Percentiles rank a stretch among this genome's conserved stretches.
Conservation (phyloP, 441 rosid species). For the Gossypium davidsonii region DNA sequence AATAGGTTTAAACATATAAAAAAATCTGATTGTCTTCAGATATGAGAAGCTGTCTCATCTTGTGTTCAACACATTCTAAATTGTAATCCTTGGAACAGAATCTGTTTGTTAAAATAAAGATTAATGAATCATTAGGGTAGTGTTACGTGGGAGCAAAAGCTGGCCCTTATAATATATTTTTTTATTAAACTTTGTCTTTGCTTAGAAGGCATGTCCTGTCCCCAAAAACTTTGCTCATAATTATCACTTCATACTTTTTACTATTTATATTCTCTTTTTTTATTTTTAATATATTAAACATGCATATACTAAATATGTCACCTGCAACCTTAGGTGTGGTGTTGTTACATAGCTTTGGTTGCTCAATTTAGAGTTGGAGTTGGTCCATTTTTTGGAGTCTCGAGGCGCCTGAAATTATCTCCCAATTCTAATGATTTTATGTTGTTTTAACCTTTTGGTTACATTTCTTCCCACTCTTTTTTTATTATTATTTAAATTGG, state of each 20-base stretch:
- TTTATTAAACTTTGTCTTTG: constrained; percentile 27
- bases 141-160: constrained; percentile 44
- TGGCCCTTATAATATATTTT: constrained; percentile 17
- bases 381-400: neutral
- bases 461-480: too few relatives aligned
- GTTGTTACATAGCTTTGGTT: neutral
- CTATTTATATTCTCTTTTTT: neutral
- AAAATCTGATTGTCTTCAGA: too few relatives aligned
- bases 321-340: neutral
- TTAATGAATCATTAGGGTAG: constrained; percentile 33
- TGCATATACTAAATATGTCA: neutral
- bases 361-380: neutral
- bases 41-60: neutral
- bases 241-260: neutral
- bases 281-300: neutral
- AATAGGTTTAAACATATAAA: too few relatives aligned
- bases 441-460: neutral
- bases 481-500: too few relatives aligned
- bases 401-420: neutral
- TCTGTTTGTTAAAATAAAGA: neutral
- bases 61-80: neutral
- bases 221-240: constrained; percentile 18
- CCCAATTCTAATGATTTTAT: neutral
- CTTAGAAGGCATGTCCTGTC: constrained; percentile 48
- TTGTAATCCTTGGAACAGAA: neutral